A percentile compares a stretch with the other conserved stretches of the same genome.
Conservation (phyloP, 1,139 yeast species). For the Debaryomycetaceae sp. region DNA sequence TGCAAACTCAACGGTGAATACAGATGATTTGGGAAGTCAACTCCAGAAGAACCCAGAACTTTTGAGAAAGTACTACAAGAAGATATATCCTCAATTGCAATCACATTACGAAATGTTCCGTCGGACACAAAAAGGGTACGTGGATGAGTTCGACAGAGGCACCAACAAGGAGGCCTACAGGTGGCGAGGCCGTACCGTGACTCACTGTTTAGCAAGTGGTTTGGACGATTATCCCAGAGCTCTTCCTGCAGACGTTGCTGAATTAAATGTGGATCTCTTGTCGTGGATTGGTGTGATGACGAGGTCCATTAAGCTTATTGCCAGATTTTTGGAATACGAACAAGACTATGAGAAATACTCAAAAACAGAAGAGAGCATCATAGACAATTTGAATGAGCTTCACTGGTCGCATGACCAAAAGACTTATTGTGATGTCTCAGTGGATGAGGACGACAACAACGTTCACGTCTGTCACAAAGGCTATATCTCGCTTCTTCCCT, state of each 20-base stretch:
- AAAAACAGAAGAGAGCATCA: constrained; percentile 52
- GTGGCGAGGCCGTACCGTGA: constrained; percentile 89
- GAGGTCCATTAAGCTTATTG: constrained; percentile 71
- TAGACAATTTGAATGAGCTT: constrained; percentile 59
- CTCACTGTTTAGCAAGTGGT: constrained; percentile 91
- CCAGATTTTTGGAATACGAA: constrained; percentile 54
- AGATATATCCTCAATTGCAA: constrained; percentile 72
- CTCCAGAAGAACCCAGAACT: constrained; percentile 61
- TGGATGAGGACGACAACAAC: constrained; percentile 68
- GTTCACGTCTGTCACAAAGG: constrained; percentile 81
- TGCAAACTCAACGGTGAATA: constrained; percentile 3
- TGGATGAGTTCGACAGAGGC: constrained; percentile 69
- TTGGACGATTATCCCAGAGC: constrained; percentile 95
- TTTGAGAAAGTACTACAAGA: constrained; percentile 55
- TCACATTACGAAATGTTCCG: constrained; percentile 86
- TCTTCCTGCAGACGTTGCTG: constrained; percentile 77
- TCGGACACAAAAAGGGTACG: constrained; percentile 71
- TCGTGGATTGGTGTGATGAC: constrained; percentile 96
- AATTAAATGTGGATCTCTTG: constrained; percentile 82
- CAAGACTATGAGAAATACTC: constrained; percentile 57
- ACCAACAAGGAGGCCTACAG: constrained; percentile 67
- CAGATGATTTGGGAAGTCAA: constrained; percentile 40
- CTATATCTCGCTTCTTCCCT: constrained; percentile 82
- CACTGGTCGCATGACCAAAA: constrained; percentile 75
- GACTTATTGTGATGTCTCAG: constrained; percentile 81